A percentile compares a stretch with the other conserved stretches of the same genome.
Conservation (phyloP, 768 basidiomycete genomes). For the Podaxis sp. region DNA sequence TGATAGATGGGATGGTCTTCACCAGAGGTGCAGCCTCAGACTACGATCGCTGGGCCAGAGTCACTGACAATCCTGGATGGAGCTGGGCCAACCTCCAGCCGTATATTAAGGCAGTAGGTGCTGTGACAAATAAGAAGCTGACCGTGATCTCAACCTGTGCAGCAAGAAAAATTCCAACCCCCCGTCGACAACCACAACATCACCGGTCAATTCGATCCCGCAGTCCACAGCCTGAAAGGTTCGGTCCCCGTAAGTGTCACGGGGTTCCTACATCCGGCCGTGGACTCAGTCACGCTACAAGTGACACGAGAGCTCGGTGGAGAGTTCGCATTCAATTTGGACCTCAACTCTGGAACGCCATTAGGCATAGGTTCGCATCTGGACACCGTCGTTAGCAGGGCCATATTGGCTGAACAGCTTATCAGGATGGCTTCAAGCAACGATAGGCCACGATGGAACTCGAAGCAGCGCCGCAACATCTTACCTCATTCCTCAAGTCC, state of each 20-base stretch:
- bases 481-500: slow-evolving; percentile 6
- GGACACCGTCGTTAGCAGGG: not conserved
- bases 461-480: slow-evolving; percentile 17
- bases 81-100: slow-evolving; percentile 30
- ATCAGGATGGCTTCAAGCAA: slow-evolving; percentile 12
- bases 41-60: slow-evolving; percentile 26
- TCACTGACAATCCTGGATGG: slow-evolving; percentile 31
- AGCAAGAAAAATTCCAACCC: slow-evolving; percentile 26
- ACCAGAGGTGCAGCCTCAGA: slow-evolving; percentile 30
- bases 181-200: slow-evolving; percentile 32
- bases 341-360: slow-evolving; percentile 16
- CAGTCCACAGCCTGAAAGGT: slow-evolving; percentile 29
- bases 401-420: not conserved
- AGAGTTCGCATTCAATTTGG: slow-evolving; percentile 17
- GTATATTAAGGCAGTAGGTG: slow-evolving; percentile 26
- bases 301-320: slow-evolving; percentile 29
- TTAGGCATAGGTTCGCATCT: slow-evolving; percentile 15
- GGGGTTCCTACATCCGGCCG: slow-evolving; percentile 24
- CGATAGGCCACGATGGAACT: slow-evolving; percentile 16
- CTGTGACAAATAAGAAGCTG: not conserved
- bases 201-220: slow-evolving; percentile 31
- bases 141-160: not conserved
- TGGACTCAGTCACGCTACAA: slow-evolving; percentile 27
- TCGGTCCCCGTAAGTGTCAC: slow-evolving; percentile 25
- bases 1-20: slow-evolving; percentile 30